Evolutionary conservation across 495 filamentous ascomycete species (phyloP), one percentile per base, ranked within the genome.

Genomic region (Penicillium canariense): DNA sequence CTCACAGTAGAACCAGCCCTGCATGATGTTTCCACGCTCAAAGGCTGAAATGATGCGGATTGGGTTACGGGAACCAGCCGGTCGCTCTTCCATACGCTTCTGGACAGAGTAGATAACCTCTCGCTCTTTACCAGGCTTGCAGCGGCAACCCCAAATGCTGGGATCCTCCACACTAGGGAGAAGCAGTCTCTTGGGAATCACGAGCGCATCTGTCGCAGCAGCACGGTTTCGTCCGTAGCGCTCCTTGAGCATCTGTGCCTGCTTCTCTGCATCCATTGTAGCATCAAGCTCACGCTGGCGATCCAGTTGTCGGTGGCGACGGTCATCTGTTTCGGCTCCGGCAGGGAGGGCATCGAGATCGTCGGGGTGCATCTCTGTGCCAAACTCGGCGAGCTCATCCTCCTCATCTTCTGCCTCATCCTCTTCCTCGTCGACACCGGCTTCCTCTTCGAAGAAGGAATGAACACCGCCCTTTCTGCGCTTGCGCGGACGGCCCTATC

Each of bases 391-490:
- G 55, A 88, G 77, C 54, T 88, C 88, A 54, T 90, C 87, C 51
- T 89, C 84, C n/a, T 96, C 92, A 30, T 94, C 91, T 53, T 95
- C 90, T 48, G 91, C 90, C 54, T 84, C 87, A 45, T 96, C 93
- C 50, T 97, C 93, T 43, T 98, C 93, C 27, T 89, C 93, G 57
- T 96, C 93, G 52, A 97, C 93, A 72, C 96, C 94, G 63, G 93
- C 93, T 76, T 97, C 94, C 56, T 89, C 87, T 80, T 98, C 94
- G 72, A 98, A 80, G 83, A 96, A 97, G 45, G 84, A 80, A 56
- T 88, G 86, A 48, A 88, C 80, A 49, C 78, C 81, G 56, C 86
- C 83, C 65, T 82, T 84, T 67, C 80, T 79, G 40, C 91, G 88
- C 68, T 97, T 97, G 55, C 84, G 79, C 38, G 88, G 87, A 58